Evolutionary conservation across 257 asterid species (phyloP), one percentile per base, ranked within the genome.

Genomic region (Solanum tacnaense): DNA sequence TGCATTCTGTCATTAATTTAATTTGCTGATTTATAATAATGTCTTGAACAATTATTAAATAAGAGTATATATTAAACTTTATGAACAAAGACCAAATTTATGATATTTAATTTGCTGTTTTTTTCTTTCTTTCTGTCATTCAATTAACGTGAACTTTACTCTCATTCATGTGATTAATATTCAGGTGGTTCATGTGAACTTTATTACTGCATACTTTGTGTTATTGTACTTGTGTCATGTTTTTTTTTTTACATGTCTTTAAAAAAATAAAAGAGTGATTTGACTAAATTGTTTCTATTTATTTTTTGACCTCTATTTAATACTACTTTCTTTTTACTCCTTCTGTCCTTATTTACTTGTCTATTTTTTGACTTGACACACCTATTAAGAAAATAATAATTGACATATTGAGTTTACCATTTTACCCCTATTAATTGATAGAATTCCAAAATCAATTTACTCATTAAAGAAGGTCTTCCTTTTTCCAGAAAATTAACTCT

Each of bases 301-400:
- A 10, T 60, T 23, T 12, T 62, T 10, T 2, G 1, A 62, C 5
- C 70, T 62, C 7, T 23, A 62, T 62, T 62, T 62, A 4, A 23
- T 60, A 58, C 25, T 6, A 60, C 2, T 4, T 20, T 58, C 2
- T 5, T 44, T 44, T 44, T 44, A 44, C 16, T 44, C 1, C 1
- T 5, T 46, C 2, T 5, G 1, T 46, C 20, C 2, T 46, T 46
- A 46, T 46, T 46, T 46, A 46, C 58, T 46, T 46, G 58, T 46
- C 0, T 0, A 46, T 21, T 21, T 60, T 60, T 15, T 0, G 0
- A 49, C 21, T 5, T 15, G 20, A 49, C 21, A 49, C 2, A 0
- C 7, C 1, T 49, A 1, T 15, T 13, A 5, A 5, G 2, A 5
- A 15, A 49, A 49, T 44, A 49, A 5, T 49, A 13, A 49, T 49